Conservation (phyloP, 192 early-diverging fungal species). For the Chytriomyces sp. region DNA sequence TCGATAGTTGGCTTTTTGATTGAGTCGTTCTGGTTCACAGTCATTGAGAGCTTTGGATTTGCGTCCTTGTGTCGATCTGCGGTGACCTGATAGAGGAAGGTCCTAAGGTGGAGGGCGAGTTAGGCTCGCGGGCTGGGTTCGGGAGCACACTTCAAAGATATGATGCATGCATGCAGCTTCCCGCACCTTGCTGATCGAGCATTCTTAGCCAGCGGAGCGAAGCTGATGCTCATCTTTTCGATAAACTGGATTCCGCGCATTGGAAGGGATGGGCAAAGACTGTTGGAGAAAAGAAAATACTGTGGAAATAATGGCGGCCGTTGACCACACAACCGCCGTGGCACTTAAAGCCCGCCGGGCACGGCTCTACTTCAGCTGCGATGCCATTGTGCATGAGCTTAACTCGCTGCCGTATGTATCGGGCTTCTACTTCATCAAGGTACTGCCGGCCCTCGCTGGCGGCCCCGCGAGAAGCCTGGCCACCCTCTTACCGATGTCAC, state of each 20-base stretch:
- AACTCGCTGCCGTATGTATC: conserved; percentile 79
- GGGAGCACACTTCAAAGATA: no score
- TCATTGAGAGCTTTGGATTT: conserved; percentile 24
- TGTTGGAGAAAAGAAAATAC: not conserved
- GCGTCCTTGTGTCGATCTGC: conserved; percentile 23
- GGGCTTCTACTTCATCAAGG: conserved; percentile 77
- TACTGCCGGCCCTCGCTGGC: not conserved
- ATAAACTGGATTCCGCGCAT: conserved; percentile 30
- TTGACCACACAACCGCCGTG: not conserved
- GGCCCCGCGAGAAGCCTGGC: not conserved
- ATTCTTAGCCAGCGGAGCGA: conserved; percentile 22
- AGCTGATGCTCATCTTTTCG: conserved; percentile 24
- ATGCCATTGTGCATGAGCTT: conserved; percentile 71
- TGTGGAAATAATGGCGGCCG: not conserved
- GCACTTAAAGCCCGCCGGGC: not conserved
- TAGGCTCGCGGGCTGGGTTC: no score
- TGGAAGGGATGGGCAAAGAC: not conserved
- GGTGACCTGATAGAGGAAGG: conserved; percentile 23
- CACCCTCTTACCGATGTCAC: not conserved
- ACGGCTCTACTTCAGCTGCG: not conserved
- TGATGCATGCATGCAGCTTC: no score
- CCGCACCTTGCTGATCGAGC: conserved; percentile 24
- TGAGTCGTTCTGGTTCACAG: conserved; percentile 22
- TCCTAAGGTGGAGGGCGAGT: conserved; percentile 9
- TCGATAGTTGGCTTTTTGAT: conserved; percentile 22